A percentile compares a stretch with the other conserved stretches of the same genome.
Conservation (phyloP, 2,329 filamentous ascomycete genomes). For the Penicillium psychrosexuale region DNA sequence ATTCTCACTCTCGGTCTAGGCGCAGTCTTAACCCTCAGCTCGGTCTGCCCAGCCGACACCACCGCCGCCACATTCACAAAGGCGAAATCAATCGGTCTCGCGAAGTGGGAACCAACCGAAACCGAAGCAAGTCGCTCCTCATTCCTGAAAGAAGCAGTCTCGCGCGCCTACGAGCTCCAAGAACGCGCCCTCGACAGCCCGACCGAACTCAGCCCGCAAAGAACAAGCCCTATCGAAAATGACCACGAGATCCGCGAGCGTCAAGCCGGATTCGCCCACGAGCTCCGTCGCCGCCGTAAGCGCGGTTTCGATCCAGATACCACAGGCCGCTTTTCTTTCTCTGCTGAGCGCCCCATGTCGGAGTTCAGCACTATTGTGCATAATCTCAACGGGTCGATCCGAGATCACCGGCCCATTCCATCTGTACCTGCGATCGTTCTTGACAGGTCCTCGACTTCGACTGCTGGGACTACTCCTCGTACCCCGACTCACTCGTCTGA, state of each 20-base stretch:
- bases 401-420: slow-evolving; percentile 14
- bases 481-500: slow-evolving; percentile 11
- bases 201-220: slow-evolving; percentile 5
- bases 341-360: slow-evolving; percentile 41
- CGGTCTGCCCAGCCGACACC: slow-evolving; percentile 38
- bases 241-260: slow-evolving; percentile 25
- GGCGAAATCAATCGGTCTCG: slow-evolving; percentile 55
- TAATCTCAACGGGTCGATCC: slow-evolving; percentile 28
- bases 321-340: slow-evolving; percentile 20
- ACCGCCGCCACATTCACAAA: slow-evolving; percentile 49
- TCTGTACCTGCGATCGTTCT: slow-evolving; percentile 1
- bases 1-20: slow-evolving; percentile 58
- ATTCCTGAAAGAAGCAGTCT: slow-evolving; percentile 61
- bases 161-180: slow-evolving; percentile 56
- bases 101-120: slow-evolving; percentile 53
- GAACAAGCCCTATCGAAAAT: slow-evolving; percentile 12
- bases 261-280: slow-evolving; percentile 33
- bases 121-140: slow-evolving; percentile 49
- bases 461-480: slow-evolving; percentile 15
- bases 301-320: slow-evolving; percentile 10
- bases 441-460: slow-evolving; percentile 17
- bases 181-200: slow-evolving; percentile 10
- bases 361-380: slow-evolving; percentile 38
- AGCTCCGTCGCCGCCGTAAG: slow-evolving; percentile 30
- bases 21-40: slow-evolving; percentile 53